Evolutionary conservation across 2,329 filamentous ascomycete species (phyloP), one percentile per base, ranked within the genome.

Genomic region (Aspergillus sp.): DNA sequence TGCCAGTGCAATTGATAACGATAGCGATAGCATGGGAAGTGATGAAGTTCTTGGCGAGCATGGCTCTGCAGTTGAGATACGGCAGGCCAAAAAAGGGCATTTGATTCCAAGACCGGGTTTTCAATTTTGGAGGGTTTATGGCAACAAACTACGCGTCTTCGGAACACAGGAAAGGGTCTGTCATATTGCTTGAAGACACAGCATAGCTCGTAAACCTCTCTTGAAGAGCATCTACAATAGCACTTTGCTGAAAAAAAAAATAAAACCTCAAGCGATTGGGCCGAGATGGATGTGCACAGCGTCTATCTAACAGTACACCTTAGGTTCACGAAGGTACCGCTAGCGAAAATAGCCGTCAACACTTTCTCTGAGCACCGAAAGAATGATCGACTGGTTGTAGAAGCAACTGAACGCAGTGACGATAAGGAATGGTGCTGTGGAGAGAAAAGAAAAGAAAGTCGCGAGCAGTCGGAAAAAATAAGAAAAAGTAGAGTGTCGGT

Each of bases 281-380:
- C n/a, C 15, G 20, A 46, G 42, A 33, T 51, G 48, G 45, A 69
- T 96, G 90, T 96, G 76, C 83, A 89, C 91, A 91, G 87, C 86
- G 86, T 85, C 92, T 96, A 96, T 96, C 92, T 96, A 96, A 93
- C 91, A 83, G 89, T 87, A 88, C 85, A 83, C 89, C 88, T 90
- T 91, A 86, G 75, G 72, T 63, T 63, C 58, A 78, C 79, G 85
- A 90, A 92, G 91, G 90, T 88, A 88, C 90, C 86, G 92, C 90
- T 97, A 97, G 93, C 93, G 93, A 92, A 96, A 92, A 92, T 90
- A 90, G 89, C 89, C 89, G 90, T 89, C 87, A 79, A 61, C 66
- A 71, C 78, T 89, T 80, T 75, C 74, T 96, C 90, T 96, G 75
- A 90, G 90, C 93, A 95, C 86, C 80, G 78, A 78, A 86, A 83